phyloP scores from a whole-genome alignment of 176 grass and related monocot genomes.

The Avena insularis region DNA sequence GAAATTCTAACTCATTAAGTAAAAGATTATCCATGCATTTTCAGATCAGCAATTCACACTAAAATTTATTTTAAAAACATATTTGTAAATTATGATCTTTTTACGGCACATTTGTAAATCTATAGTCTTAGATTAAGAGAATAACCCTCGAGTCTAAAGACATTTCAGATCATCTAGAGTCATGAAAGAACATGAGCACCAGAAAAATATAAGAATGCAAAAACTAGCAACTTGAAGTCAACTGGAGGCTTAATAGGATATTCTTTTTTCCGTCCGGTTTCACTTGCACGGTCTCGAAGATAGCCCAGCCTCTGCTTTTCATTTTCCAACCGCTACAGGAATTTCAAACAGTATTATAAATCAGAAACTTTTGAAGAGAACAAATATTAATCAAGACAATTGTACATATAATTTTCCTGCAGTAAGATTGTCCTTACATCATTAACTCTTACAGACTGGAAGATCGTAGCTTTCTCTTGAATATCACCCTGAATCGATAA shows the following conservation, averaged over 20 bases:
- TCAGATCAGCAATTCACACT: not conserved
- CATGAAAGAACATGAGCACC: conserved; percentile 3
- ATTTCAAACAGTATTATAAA: conserved; percentile 32
- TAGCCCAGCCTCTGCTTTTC: conserved; percentile 83
- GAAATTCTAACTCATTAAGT: not conserved
- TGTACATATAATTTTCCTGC: conserved; percentile 34
- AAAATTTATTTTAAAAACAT: not conserved
- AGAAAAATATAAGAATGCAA: conserved; percentile 15
- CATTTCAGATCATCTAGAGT: conserved; percentile 17
- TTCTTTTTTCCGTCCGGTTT: conserved; percentile 98
- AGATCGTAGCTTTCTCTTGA: conserved; percentile 73
- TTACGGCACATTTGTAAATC: not conserved
- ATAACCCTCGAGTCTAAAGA: not conserved
- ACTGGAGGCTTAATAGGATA: conserved; percentile 67
- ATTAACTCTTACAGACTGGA: conserved; percentile 86
- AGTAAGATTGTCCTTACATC: conserved; percentile 61
- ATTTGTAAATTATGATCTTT: not conserved
- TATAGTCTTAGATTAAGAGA: not conserved
- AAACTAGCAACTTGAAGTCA: conserved; percentile 40
- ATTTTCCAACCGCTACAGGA: conserved; percentile 80
- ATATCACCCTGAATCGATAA: conserved; percentile 67
- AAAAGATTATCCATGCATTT: conserved; percentile 30
- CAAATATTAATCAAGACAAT: not conserved
- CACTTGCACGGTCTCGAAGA: conserved; percentile 97
- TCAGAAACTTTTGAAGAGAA: conserved; percentile 42